Base-by-base conservation (phyloP, 169 alveolate genomes). In the Ophryocystis elektroscirrha region DNA sequence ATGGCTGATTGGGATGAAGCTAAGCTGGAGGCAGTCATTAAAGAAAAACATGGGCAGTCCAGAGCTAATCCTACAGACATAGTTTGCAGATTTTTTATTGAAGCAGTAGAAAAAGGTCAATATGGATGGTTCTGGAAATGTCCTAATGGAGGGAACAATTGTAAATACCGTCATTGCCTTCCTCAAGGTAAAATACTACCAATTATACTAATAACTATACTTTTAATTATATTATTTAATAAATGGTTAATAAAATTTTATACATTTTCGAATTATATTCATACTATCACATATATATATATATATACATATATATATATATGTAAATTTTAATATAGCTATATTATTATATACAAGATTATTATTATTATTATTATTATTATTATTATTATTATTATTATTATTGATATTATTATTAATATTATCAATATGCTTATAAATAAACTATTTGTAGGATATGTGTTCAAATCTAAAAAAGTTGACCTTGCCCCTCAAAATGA, bases 101-200 rank as follows among this genome's bases (percentile, higher is more conserved):
- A 79, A 24, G 99, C 99, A 2, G 93, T 92, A 22, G 95, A 91
- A 59, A 76, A 73, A 48, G 76, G 67, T 57, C 71, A 74, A 52
- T 88, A 87, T 63, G 98, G 97, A 15, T 91, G 97, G 97, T 83
- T 86, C 61, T 93, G 99, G 98, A 87, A 78, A 48, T 93, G 98
- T 48, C 98, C 99, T 2, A 89, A 91, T 61, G 97, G 97, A 24
- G 96, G 95, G 16, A 94, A 88, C 51, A 78, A 74, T 20, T 93
- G 99, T 63, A 84, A 81, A 56, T 93, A 93, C 63, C 79, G 91
- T 37, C 98, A 93, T 64, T 79, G 91, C 55, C 74, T 92, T 20
- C 99, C 99, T 2, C 83, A 78, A 48, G 99, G 99, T 48, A 74
- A 65, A 58, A 69, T 74, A 2, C 37, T 76, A 32, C 62, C 64